Base-by-base conservation (phyloP, 441 rosid genomes). In the Gossypium laxum region DNA sequence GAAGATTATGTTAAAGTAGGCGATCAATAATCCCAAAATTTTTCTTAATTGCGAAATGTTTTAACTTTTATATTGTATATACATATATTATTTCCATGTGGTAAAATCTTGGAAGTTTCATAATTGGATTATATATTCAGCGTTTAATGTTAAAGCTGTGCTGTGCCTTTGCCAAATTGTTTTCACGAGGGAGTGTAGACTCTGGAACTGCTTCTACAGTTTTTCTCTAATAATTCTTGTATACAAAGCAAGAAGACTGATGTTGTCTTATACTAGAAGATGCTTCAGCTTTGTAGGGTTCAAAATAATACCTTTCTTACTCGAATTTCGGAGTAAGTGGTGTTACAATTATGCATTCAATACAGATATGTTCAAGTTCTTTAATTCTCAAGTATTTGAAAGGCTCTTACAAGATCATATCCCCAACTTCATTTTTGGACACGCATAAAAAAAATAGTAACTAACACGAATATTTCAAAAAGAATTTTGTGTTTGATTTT, bases 231-330 rank as follows among this genome's bases (percentile, higher is more conserved):
- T 72, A 18, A 19, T 43, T 50, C 24, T 21, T 47, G 61, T 30
- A 54, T 45, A 48, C 68, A 80, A 74, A 56, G 32, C 58, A 62
- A 80, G 32, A 72, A 50, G 68, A 47, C 69, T 57, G 52, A 52
- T 4, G 22, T 26, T 8, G 47, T 30, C 19, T 22, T 22, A 32
- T 52, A 32, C 34, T 7, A 21, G 69, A 50, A 78, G 34, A 51
- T 48, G 68, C 22, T 57, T 73, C 43, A 2, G 0, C 5, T 2
- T 66, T 69, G 67, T 48, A 67, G 72, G 79, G 67, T 3, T 71
- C 24, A 26, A 7, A 59, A n/a, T 47, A 51, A 17, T 15, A 51
- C 22, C 10, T 48, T 48, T 48, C 10, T 15, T 17, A 5, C 10
- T 51, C 8, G 56, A 51, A 51, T 51, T 51, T 7, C 3, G 19